phyloP scores from a whole-genome alignment of 495 filamentous ascomycete species.

The Clohesyomyces aquaticus region DNA sequence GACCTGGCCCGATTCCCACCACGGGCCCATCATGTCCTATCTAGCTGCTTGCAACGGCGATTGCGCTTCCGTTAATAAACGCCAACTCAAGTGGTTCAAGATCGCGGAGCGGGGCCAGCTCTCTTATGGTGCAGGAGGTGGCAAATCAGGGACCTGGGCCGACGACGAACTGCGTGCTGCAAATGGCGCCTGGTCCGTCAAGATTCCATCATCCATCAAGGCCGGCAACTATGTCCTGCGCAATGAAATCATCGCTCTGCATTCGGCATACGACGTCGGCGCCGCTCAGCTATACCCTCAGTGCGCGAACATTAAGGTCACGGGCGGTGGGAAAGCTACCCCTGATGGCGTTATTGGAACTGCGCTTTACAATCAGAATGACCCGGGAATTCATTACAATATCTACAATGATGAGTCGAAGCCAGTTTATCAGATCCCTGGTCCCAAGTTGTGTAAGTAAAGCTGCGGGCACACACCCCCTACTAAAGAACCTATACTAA shows the following conservation, averaged over 20 bases:
- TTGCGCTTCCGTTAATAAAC: conserved; percentile 13
- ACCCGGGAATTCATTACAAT: too few relatives aligned
- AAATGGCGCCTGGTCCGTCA: conserved; percentile 11
- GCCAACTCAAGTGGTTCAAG: conserved; percentile 15
- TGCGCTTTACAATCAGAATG: too few relatives aligned
- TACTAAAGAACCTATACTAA: too few relatives aligned
- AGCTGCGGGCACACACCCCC: too few relatives aligned
- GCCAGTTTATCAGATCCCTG: too few relatives aligned
- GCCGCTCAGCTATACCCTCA: conserved; percentile 13
- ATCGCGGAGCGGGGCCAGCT: conserved; percentile 3
- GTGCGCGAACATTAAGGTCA: conserved; percentile 16
- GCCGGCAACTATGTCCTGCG: conserved; percentile 20
- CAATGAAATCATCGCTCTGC: conserved; percentile 12
- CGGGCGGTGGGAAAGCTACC: background rate
- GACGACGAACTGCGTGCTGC: conserved; percentile 8
- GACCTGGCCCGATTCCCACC: conserved; percentile 19
- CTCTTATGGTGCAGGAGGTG: background rate
- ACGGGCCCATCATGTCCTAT: conserved; percentile 14
- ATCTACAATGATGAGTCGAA: too few relatives aligned
- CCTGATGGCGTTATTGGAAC: conserved; percentile 7
- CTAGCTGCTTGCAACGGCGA: conserved; percentile 14
- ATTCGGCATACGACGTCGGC: conserved; percentile 5
- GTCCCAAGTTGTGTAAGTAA: too few relatives aligned
- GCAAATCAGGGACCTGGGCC: conserved; percentile 6
- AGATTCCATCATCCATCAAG: conserved; percentile 11